A percentile compares a stretch with the other conserved stretches of the same genome.
These are phyloP conservation scores for Arabidopsis arenosa DNA, from an alignment of 345 rosid genomes.

Conservation along the genomic window DNA sequence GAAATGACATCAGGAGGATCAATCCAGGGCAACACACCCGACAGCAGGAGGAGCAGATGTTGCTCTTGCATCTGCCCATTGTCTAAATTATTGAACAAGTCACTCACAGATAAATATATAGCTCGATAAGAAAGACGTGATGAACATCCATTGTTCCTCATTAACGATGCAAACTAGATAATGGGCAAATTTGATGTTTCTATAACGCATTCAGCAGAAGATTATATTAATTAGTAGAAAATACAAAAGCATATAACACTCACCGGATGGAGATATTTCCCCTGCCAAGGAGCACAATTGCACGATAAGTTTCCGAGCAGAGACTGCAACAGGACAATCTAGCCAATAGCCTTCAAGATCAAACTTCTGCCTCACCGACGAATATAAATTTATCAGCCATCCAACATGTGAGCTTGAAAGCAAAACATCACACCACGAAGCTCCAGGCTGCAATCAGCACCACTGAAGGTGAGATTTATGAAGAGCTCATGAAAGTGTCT, in stretches of 20 bases:
- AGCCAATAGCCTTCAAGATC: slow-evolving; percentile 74
- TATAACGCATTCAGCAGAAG: slow-evolving; percentile 34
- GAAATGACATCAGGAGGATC: slow-evolving; percentile 86
- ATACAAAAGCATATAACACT: slow-evolving; percentile 37
- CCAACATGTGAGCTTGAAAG: slow-evolving; percentile 85
- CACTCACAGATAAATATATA: slow-evolving; percentile 41
- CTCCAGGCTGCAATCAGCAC: slow-evolving; percentile 82
- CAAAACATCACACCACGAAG: slow-evolving; percentile 86
- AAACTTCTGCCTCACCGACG: slow-evolving; percentile 81
- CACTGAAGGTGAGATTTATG: slow-evolving; percentile 36
- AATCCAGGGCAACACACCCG: slow-evolving; percentile 88
- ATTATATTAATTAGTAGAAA: slow-evolving; percentile 24
- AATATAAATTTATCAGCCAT: slow-evolving; percentile 81
- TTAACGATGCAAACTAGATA: slow-evolving; percentile 25
- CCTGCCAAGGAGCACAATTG: slow-evolving; percentile 93
- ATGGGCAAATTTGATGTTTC: slow-evolving; percentile 12
- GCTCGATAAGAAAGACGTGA: slow-evolving; percentile 14
- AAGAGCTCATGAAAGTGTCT: slow-evolving; percentile 23
- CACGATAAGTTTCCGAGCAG: slow-evolving; percentile 92
- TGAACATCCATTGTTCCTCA: slow-evolving; percentile 25
- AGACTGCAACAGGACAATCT: slow-evolving; percentile 92
- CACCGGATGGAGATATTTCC: slow-evolving; percentile 76
- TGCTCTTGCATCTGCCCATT: slow-evolving; percentile 73
- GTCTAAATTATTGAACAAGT: slow-evolving; percentile 62
- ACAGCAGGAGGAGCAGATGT: slow-evolving; percentile 80